Conservation (phyloP, 1,284 basidiomycete genomes). For the Cystobasidium sp. region DNA sequence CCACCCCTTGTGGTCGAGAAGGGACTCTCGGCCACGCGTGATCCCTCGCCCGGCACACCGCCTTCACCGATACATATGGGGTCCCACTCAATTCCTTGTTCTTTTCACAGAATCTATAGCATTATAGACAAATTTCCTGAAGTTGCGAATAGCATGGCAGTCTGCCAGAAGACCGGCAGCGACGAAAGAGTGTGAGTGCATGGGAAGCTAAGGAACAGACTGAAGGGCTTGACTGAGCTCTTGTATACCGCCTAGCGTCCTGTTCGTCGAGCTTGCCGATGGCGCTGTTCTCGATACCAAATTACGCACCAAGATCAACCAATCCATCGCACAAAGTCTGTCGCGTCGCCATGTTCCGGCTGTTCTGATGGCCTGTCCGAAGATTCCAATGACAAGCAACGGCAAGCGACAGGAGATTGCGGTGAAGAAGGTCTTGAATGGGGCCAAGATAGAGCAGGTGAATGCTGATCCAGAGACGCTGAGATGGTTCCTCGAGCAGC, state of each 20-base stretch:
- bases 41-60: too few species aligned
- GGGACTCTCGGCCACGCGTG: too few species aligned
- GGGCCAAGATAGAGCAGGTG: conserved; percentile 3
- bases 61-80: too few species aligned
- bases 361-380: neutral
- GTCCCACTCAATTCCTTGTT: conserved; percentile 55
- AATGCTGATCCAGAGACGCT: conserved; percentile 7
- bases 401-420: conserved; percentile 13
- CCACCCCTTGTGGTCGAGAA: too few species aligned
- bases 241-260: conserved; percentile 55
- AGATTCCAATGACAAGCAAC: conserved; percentile 3
- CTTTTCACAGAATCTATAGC: conserved; percentile 47
- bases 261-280: conserved; percentile 74
- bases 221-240: neutral
- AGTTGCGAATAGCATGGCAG: conserved; percentile 72
- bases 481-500: conserved; percentile 6
- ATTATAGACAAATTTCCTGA: conserved; percentile 56
- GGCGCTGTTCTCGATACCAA: conserved; percentile 63
- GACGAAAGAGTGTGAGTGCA: conserved; percentile 70
- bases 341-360: neutral
- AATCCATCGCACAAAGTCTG: neutral
- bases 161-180: conserved; percentile 73
- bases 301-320: conserved; percentile 60
- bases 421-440: conserved; percentile 5
- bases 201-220: neutral